Evolutionary conservation across 2,329 filamentous ascomycete genomes (phyloP), one percentile per base, ranked within the genome.

Genomic region (Coniochaeta ligniaria): DNA sequence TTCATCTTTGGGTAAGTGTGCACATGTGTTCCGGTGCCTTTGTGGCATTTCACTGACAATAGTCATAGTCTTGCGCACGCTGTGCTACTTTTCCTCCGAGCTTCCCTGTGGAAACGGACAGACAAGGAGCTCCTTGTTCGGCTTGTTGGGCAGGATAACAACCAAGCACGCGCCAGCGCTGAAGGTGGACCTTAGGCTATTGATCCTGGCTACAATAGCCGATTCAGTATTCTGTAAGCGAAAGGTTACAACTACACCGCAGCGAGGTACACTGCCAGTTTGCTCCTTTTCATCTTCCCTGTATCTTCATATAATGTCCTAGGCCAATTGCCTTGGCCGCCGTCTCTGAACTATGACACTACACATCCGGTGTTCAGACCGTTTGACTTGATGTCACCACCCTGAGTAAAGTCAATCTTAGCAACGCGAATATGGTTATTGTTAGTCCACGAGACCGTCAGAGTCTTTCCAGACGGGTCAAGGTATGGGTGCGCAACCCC

Each of bases 401-500:
- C 54, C n/a, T 22, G 28, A 4, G 54, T 57, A n/a, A 57, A 57
- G 54, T 57, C 54, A 57, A 57, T 36, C 14, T 28, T 38, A 14
- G 54, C 54, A 12, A 57, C 54, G 12, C 54, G 56, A 20, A 58
- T 58, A 45, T 31, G 35, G 33, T 58, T 58, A 20, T 58, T 58
- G 26, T 58, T 58, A 14, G 56, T 58, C 35, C 38, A 58, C 5
- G 56, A 58, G 12, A 58, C 38, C 11, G 38, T 45, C 60, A 76
- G 50, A 0, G 73, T 76, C 63, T 66, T 65, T 0, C 74, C 74
- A 0, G 69, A 70, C 6, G 65, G 62, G 45, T 77, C 74, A 3
- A 76, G 62, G 50, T 76, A 74, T 0, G 75, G 74, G 43, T 76
- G 75, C 1, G 67, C 69, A 3, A 72, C 68, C 1, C 74, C 74